These are phyloP conservation scores for Suillus variegatus DNA, from an alignment of 768 basidiomycete genomes.

Conservation along the genomic window DNA sequence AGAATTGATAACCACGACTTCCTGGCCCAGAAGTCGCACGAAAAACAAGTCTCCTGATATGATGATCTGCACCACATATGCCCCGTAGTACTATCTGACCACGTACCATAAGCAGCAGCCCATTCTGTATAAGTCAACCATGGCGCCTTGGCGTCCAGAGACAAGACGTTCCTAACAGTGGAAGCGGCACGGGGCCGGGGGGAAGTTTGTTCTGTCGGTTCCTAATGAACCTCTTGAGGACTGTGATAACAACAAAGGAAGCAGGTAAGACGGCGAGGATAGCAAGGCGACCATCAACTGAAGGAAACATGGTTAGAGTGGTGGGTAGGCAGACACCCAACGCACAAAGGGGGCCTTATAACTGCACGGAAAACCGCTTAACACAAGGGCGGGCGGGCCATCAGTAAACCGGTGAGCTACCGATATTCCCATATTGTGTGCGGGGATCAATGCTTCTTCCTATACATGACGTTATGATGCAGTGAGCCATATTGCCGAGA, in stretches of 20 bases:
- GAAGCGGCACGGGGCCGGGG: conserved; percentile 37
- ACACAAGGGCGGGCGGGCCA: too few species aligned
- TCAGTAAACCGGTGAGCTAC: too few species aligned
- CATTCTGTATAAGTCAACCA: conserved; percentile 36
- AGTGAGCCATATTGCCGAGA: too few species aligned
- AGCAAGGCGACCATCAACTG: not conserved
- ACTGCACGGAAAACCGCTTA: too few species aligned
- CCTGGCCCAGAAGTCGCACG: conserved; percentile 1
- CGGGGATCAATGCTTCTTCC: too few species aligned
- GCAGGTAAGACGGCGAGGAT: not conserved
- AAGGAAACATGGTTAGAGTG: not conserved
- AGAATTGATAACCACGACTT: conserved; percentile 7
- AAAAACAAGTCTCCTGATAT: conserved; percentile 7
- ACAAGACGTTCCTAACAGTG: conserved; percentile 35
- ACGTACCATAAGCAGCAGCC: conserved; percentile 26
- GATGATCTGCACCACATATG: not conserved
- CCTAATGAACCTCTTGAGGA: not conserved
- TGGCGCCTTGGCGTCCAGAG: conserved; percentile 29
- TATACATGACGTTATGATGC: too few species aligned
- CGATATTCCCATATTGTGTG: too few species aligned
- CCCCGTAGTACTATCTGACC: not conserved
- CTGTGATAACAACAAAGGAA: too few species aligned
- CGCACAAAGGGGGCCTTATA: too few species aligned
- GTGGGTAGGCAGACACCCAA: too few species aligned
- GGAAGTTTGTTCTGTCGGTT: conserved; percentile 20